Evolutionary conservation across 2,329 filamentous ascomycete genomes (phyloP), one percentile per base, ranked within the genome.

Genomic region (Ophiocordyceps polyrhachis-furcata): DNA sequence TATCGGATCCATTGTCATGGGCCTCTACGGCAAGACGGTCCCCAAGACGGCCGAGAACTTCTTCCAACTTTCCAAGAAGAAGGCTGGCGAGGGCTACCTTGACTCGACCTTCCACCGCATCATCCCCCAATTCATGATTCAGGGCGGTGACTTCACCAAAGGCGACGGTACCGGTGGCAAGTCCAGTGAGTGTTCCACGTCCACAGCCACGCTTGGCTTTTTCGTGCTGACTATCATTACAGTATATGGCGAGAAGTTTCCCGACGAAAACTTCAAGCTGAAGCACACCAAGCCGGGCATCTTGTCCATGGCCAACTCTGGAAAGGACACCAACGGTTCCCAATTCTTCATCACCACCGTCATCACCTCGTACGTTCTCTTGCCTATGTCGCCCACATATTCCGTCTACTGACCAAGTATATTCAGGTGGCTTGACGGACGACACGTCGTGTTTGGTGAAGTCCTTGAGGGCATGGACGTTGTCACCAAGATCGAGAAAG

Each of bases 191-290:
- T 12, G 31, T 40, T 32, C 15, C 13, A 9, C n/a, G 40, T 35
- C 12, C 17, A 9, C 11, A 15, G 11, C 17, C n/a, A 19, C n/a
- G 8, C 11, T 12, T 19, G 9, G 35, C 5, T 38, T 11, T 3
- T 38, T 12, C 17, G 35, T 12, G 35, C 35, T 38, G 35, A 38
- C 35, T 5, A 8, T 17, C 2, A 2, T 7, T 19, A 47, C 50
- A 80, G 76, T 91, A 70, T 91, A 89, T 62, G 84, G 84, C 56
- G 71, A 75, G 55, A 84, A 83, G 67, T 91, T 91, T 68, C 66
- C 76, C 52, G 84, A 93, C 57, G 84, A 93, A 79, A 91, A 89
- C 81, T 91, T 93, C 75, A 89, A 91, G 79, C 74, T 89, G 60
- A 88, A 87, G 74, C 85, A 93, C 78, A 76, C 73, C 70, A 87